Percentiles rank a stretch among this genome's conserved stretches.
phyloP scores from a whole-genome alignment of 345 rosid species.

The Salix viminalis region DNA sequence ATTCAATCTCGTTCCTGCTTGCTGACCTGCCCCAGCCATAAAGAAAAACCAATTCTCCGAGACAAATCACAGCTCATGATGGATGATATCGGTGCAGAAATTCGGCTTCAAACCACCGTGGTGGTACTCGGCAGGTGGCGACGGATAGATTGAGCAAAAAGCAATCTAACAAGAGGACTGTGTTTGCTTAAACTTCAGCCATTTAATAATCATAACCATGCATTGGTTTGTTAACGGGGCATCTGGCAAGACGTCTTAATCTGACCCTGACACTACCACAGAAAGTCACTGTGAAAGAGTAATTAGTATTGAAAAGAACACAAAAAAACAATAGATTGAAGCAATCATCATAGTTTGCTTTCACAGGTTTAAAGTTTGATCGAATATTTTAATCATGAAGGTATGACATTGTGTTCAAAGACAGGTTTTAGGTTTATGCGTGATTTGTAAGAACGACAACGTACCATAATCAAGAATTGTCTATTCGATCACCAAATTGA shows the following conservation, averaged over 20 bases:
- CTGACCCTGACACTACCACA: constrained; percentile 40
- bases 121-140: background rate
- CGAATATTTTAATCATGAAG: constrained; percentile 22
- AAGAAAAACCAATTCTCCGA: background rate
- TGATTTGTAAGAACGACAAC: constrained; percentile 13
- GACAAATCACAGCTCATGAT: background rate
- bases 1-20: background rate
- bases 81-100: background rate
- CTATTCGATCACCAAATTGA: constrained; percentile 22
- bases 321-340: constrained; percentile 2
- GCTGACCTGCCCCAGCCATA: background rate
- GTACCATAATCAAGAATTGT: constrained; percentile 13
- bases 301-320: background rate
- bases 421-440: constrained; percentile 19
- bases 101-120: background rate
- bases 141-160: background rate
- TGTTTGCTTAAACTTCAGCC: background rate
- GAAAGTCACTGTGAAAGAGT: constrained; percentile 12
- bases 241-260: constrained; percentile 37
- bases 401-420: constrained; percentile 18
- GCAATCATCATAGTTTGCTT: constrained; percentile 16
- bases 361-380: constrained; percentile 22
- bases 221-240: constrained; percentile 15
- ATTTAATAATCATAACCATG: constrained; percentile 14
- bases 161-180: background rate